phyloP scores from a whole-genome alignment of 2,329 filamentous ascomycete genomes.

The Aspergillus luchuensis region DNA sequence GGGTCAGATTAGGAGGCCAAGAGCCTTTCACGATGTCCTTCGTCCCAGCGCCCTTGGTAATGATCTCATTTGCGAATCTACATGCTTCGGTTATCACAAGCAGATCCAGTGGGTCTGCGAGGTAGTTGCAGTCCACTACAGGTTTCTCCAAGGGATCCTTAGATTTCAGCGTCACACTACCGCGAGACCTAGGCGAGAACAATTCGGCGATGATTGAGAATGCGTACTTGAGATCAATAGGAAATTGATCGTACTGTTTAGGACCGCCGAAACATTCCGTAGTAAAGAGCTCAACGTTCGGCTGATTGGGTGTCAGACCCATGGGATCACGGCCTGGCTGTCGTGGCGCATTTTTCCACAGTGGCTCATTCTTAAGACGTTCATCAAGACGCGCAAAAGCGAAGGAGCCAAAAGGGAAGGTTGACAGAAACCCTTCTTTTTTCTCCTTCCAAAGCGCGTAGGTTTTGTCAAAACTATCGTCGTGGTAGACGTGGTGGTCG shows the following conservation, averaged over 20 bases:
- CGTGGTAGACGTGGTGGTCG: constrained; percentile 60
- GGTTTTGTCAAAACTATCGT: constrained; percentile 53
- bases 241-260: constrained; percentile 59
- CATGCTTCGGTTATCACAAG: constrained; percentile 63
- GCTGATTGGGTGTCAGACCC: constrained; percentile 59
- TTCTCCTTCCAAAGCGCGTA: constrained; percentile 60
- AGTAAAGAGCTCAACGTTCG: constrained; percentile 64
- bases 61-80: constrained; percentile 61
- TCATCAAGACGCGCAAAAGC: constrained; percentile 64
- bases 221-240: constrained; percentile 55
- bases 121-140: constrained; percentile 60
- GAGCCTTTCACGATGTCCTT: constrained; percentile 61
- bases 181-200: constrained; percentile 60
- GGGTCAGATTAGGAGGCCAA: constrained; percentile 57
- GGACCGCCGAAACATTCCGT: constrained; percentile 65
- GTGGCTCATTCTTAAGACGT: constrained; percentile 55
- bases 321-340: constrained; percentile 62
- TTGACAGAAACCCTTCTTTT: constrained; percentile 60
- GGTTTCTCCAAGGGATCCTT: constrained; percentile 56
- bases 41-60: constrained; percentile 60
- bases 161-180: constrained; percentile 55
- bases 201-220: constrained; percentile 63
- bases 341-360: constrained; percentile 57
- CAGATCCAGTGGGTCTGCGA: constrained; percentile 59
- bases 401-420: constrained; percentile 65